A percentile compares a stretch with the other conserved stretches of the same genome.
These are phyloP conservation scores for Aquilaria agallochum DNA, from an alignment of 441 rosid species.

Conservation along the genomic window DNA sequence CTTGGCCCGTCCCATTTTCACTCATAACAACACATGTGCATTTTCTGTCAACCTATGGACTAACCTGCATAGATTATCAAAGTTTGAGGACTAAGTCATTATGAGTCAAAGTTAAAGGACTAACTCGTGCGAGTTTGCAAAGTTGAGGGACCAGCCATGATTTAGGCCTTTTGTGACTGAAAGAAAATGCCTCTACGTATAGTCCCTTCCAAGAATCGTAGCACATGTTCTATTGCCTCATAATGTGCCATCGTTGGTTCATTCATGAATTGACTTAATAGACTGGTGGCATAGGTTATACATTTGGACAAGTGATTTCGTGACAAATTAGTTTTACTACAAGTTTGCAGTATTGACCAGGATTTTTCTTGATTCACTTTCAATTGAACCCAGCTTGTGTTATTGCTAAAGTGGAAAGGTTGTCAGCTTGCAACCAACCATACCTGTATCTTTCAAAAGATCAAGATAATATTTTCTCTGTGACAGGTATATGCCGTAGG, in stretches of 20 bases:
- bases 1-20: too few species aligned
- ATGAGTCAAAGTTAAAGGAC: too few species aligned
- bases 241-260: not conserved
- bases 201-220: not conserved
- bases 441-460: not conserved
- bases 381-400: not conserved
- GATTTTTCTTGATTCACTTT: not conserved
- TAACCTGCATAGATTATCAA: too few species aligned
- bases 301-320: not conserved
- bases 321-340: not conserved
- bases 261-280: not conserved
- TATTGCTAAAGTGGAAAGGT: conserved; percentile 4
- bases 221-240: not conserved
- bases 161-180: too few species aligned
- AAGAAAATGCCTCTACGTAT: not conserved
- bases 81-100: too few species aligned
- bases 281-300: not conserved
- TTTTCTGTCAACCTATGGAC: too few species aligned
- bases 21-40: too few species aligned
- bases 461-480: not conserved
- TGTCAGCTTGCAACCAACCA: not conserved
- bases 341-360: not conserved
- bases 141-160: too few species aligned
- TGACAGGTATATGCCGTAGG: too few species aligned
- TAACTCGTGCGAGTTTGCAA: too few species aligned